Evolutionary conservation across 495 filamentous ascomycete species (phyloP).

Genomic region (Letharia lupina): DNA sequence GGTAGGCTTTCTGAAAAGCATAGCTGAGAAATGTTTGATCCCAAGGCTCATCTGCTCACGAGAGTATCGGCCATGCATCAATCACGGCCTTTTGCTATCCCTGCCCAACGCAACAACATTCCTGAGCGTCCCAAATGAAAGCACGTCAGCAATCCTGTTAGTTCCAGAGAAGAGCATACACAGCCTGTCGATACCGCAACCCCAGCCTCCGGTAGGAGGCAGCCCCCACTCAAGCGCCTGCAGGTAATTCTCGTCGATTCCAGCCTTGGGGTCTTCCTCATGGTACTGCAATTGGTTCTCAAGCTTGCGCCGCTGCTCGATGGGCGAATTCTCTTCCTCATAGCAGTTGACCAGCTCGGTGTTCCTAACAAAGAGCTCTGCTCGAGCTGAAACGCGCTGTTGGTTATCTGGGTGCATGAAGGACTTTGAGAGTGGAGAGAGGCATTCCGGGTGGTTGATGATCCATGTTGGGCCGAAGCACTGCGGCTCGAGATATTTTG

Average conservation of each 20-base stretch:
- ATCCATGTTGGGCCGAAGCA: conserved; percentile 73
- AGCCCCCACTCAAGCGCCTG: conserved; percentile 77
- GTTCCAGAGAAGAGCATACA: conserved; percentile 78
- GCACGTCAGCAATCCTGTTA: conserved; percentile 67
- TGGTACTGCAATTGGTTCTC: conserved; percentile 42
- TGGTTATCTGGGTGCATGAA: conserved; percentile 50
- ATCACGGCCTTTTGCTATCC: background rate
- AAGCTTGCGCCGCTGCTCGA: conserved; percentile 80
- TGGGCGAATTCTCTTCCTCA: conserved; percentile 94
- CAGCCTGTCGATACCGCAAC: conserved; percentile 81
- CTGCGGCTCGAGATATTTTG: conserved; percentile 64
- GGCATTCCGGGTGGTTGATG: conserved; percentile 79
- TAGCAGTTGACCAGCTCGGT: conserved; percentile 88
- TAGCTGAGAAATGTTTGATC: background rate
- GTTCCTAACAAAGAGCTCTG: conserved; percentile 77
- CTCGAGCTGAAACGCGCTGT: conserved; percentile 69
- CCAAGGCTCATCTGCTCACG: background rate
- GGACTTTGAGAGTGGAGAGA: conserved; percentile 87
- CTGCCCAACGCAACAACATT: conserved; percentile 43
- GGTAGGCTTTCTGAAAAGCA: conserved; percentile 22
- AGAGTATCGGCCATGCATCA: background rate
- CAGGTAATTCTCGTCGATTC: conserved; percentile 75
- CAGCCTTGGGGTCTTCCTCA: conserved; percentile 30
- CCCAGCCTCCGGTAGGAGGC: conserved; percentile 93
- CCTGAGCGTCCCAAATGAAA: conserved; percentile 80